phyloP scores from a whole-genome alignment of 2,329 filamentous ascomycete genomes.

The Dothidotthia symphoricarpi region DNA sequence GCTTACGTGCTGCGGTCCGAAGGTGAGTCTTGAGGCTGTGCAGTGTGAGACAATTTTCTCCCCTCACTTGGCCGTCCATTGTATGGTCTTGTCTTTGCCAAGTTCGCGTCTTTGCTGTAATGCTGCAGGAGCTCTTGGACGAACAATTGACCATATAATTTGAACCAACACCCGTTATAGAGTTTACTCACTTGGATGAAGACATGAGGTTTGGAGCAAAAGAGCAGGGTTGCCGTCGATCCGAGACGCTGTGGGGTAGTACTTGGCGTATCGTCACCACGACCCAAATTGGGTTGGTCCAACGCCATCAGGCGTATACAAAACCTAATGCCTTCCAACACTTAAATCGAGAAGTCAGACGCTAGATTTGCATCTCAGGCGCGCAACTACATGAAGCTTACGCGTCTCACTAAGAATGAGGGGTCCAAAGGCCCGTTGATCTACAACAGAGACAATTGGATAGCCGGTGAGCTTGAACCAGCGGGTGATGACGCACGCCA shows the following conservation, averaged over 20 bases:
- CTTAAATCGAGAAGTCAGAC: slow-evolving; percentile 20
- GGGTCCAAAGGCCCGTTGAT: too few species aligned
- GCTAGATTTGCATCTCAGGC: slow-evolving; percentile 14
- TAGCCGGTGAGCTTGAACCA: too few species aligned
- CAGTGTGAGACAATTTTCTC: not conserved
- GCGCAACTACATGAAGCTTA: slow-evolving; percentile 11
- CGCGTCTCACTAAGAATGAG: slow-evolving; percentile 1
- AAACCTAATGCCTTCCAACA: slow-evolving; percentile 14
- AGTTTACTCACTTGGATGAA: slow-evolving; percentile 5
- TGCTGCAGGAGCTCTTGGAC: not conserved
- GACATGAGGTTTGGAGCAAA: slow-evolving; percentile 19
- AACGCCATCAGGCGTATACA: slow-evolving; percentile 10
- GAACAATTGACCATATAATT: not conserved
- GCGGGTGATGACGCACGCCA: too few species aligned
- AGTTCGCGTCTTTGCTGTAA: not conserved
- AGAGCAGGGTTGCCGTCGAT: slow-evolving; percentile 18
- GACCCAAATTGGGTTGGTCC: slow-evolving; percentile 15
- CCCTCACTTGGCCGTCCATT: slow-evolving; percentile 1
- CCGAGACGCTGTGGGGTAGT: slow-evolving; percentile 30
- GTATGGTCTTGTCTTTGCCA: not conserved
- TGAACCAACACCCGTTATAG: too few species aligned
- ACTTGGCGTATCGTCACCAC: slow-evolving; percentile 36
- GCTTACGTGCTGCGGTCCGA: slow-evolving; percentile 7
- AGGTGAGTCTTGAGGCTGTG: slow-evolving; percentile 16
- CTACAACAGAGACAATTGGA: too few species aligned